Conservation (phyloP, 2,329 filamentous ascomycete species). For the Colletotrichum lupini region DNA sequence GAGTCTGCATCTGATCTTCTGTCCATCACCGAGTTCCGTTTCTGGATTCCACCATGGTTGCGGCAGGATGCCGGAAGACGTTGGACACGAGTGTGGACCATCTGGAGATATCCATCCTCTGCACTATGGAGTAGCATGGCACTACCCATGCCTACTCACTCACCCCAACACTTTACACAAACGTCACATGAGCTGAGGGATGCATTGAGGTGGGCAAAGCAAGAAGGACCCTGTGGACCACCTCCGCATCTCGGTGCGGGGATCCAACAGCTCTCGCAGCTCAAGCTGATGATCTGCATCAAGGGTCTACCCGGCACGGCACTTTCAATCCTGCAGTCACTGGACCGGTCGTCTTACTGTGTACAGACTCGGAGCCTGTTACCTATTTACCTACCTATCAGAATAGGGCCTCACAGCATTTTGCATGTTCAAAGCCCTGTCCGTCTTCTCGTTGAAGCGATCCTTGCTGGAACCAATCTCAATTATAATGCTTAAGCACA, state of each 20-base stretch:
- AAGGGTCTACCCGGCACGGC: slow-evolving; percentile 9
- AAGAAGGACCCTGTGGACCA: background rate
- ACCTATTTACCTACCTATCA: background rate
- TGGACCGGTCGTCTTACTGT: slow-evolving; percentile 2
- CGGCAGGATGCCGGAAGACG: background rate
- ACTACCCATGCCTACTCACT: too few relatives aligned
- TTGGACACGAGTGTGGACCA: slow-evolving; percentile 19
- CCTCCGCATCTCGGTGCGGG: background rate
- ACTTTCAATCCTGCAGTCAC: slow-evolving; percentile 2
- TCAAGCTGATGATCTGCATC: slow-evolving; percentile 7
- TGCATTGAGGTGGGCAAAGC: background rate
- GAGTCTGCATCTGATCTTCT: background rate
- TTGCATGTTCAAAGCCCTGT: background rate
- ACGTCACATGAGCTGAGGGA: background rate
- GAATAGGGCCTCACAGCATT: background rate
- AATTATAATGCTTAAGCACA: slow-evolving; percentile 4
- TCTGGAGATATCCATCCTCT: background rate
- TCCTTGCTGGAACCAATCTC: background rate
- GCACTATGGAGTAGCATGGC: background rate
- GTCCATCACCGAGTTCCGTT: background rate
- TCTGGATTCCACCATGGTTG: background rate
- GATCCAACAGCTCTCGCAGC: background rate
- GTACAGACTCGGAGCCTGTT: background rate
- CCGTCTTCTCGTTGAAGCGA: background rate
- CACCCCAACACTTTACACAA: too few relatives aligned